A percentile compares a stretch with the other conserved stretches of the same genome.
These are phyloP conservation scores for Chalciporus sphaerocephalus DNA, from an alignment of 768 basidiomycete genomes.

Conservation along the genomic window DNA sequence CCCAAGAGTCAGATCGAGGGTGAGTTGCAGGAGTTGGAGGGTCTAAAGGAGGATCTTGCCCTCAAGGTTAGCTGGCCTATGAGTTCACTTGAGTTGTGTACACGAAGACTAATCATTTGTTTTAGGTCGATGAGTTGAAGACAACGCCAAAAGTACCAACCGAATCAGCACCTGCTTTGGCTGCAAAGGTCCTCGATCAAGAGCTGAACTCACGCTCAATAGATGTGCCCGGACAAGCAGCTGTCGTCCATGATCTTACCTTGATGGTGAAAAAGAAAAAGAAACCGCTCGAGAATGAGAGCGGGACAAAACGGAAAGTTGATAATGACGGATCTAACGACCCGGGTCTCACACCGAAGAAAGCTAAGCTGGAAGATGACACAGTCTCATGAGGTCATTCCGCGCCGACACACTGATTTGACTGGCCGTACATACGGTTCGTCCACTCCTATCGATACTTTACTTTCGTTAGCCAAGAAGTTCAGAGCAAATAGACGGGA, in stretches of 20 bases:
- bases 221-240: conserved; percentile 31
- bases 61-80: conserved; percentile 68
- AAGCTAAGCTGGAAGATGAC: conserved; percentile 51
- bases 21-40: conserved; percentile 76
- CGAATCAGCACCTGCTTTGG: conserved; percentile 64
- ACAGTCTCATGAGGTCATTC: conserved; percentile 16
- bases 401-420: too few species aligned
- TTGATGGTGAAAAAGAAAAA: conserved; percentile 88
- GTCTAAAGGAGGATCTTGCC: conserved; percentile 74
- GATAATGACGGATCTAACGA: conserved; percentile 52
- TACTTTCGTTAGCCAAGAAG: too few species aligned
- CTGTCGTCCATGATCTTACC: conserved; percentile 76
- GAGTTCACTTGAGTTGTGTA: neutral
- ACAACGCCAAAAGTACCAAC: conserved; percentile 62
- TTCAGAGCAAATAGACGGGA: neutral
- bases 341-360: conserved; percentile 50
- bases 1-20: conserved; percentile 65
- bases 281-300: conserved; percentile 35
- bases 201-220: conserved; percentile 53
- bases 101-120: neutral
- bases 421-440: neutral
- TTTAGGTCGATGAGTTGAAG: conserved; percentile 87
- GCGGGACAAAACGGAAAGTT: conserved; percentile 63
- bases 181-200: conserved; percentile 63
- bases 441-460: too few species aligned